Conservation (phyloP, 768 basidiomycete species). For the Baorangia bicolor region DNA sequence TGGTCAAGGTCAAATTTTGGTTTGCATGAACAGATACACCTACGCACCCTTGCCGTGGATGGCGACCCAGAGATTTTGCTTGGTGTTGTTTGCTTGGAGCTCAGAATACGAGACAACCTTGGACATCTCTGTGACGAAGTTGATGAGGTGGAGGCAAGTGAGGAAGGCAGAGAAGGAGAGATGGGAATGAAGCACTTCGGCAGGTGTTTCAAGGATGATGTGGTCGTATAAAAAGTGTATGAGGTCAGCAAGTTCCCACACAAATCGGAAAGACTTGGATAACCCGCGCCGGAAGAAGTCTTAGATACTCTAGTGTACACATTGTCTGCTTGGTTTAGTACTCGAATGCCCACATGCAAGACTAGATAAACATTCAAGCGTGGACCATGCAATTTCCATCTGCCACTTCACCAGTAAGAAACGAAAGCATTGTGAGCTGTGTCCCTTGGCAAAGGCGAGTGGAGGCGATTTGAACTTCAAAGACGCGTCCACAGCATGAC, state of each 20-base stretch:
- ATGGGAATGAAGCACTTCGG: conserved; percentile 4
- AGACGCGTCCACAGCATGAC: neutral
- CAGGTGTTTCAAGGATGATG: neutral
- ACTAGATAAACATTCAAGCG: conserved; percentile 68
- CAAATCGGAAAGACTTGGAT: conserved; percentile 2
- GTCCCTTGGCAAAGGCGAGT: conserved; percentile 77
- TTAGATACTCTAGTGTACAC: neutral
- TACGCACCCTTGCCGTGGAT: conserved; percentile 78
- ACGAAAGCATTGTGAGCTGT: conserved; percentile 73
- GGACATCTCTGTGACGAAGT: conserved; percentile 32
- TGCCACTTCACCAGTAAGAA: conserved; percentile 77
- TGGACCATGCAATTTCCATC: conserved; percentile 63
- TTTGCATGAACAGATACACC: neutral
- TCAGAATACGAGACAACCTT: conserved; percentile 70
- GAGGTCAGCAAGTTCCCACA: conserved; percentile 31
- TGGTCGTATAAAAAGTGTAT: conserved; percentile 17
- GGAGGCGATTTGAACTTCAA: conserved; percentile 30
- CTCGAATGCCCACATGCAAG: conserved; percentile 61
- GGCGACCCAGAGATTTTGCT: conserved; percentile 78
- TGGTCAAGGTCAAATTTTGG: conserved; percentile 3
- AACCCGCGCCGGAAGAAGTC: too few species aligned
- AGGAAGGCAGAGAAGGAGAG: conserved; percentile 6
- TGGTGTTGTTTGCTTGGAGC: conserved; percentile 72
- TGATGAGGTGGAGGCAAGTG: conserved; percentile 10
- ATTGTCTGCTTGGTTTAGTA: conserved; percentile 69